Evolutionary conservation across 176 grass and related monocot genomes (phyloP).

Genomic region (Miscanthus lutarioriparius): DNA sequence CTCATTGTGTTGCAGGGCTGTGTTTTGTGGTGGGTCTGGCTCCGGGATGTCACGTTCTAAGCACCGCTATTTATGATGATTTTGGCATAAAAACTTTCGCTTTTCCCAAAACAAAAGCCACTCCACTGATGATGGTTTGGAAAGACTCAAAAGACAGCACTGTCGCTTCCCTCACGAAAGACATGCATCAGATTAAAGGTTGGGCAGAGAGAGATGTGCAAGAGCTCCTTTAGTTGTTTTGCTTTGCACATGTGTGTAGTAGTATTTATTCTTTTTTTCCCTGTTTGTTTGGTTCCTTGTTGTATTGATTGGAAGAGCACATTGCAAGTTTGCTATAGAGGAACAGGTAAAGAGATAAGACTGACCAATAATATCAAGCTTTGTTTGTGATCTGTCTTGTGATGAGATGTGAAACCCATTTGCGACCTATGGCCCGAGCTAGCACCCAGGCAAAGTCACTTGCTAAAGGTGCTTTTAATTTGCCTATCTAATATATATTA

Average conservation of each 20-base stretch:
- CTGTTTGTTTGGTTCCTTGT: not conserved
- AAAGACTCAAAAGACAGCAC: slow-evolving; percentile 12
- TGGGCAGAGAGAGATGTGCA: too few relatives aligned
- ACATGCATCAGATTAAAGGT: slow-evolving; percentile 30
- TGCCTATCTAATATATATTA: not conserved
- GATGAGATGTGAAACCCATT: slow-evolving; percentile 36
- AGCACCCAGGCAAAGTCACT: slow-evolving; percentile 30
- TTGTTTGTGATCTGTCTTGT: slow-evolving; percentile 43
- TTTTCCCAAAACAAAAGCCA: slow-evolving; percentile 41
- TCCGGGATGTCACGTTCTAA: slow-evolving; percentile 37
- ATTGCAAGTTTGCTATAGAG: slow-evolving; percentile 36
- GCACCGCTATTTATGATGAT: slow-evolving; percentile 45
- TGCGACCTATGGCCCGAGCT: slow-evolving; percentile 5
- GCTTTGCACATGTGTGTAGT: too few relatives aligned
- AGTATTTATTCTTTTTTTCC: not conserved
- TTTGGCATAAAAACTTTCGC: slow-evolving; percentile 36
- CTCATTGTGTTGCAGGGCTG: slow-evolving; percentile 32
- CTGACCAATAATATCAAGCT: slow-evolving; percentile 33
- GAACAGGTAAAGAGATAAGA: slow-evolving; percentile 32
- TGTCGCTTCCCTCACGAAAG: slow-evolving; percentile 28
- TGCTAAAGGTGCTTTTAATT: slow-evolving; percentile 40
- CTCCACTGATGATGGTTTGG: slow-evolving; percentile 25
- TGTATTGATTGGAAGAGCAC: slow-evolving; percentile 28
- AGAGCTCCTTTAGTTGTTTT: too few relatives aligned
- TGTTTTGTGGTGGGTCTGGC: slow-evolving; percentile 30